These are phyloP conservation scores for Agastache rugosa DNA, from an alignment of 257 asterid species.

Conservation along the genomic window DNA sequence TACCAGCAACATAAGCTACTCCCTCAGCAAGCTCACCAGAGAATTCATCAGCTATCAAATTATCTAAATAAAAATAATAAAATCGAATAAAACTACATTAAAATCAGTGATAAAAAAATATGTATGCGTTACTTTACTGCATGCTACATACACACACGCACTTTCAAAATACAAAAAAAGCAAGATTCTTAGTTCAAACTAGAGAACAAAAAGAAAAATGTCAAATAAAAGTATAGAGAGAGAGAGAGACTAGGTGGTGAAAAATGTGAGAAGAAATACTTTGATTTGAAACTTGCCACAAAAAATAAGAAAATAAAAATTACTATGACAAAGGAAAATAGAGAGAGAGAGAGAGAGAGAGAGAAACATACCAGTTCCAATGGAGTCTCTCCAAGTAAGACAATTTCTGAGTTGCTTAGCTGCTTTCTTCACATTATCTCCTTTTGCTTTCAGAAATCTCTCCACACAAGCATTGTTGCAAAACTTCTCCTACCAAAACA, in stretches of 20 bases:
- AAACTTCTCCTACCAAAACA: constrained; percentile 71
- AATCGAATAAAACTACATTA: background rate
- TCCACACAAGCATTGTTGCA: constrained; percentile 78
- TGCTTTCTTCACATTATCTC: constrained; percentile 87
- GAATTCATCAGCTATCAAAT: constrained; percentile 93
- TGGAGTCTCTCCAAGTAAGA: constrained; percentile 89
- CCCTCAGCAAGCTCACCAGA: constrained; percentile 97
- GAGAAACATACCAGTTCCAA: constrained; percentile 62
- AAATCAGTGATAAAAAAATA: constrained; percentile 32
- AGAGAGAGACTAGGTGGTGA: constrained; percentile 12
- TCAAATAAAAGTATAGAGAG: constrained; percentile 27
- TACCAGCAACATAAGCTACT: constrained; percentile 91
- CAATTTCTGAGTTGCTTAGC: constrained; percentile 76
- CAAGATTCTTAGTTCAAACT: constrained; percentile 50
- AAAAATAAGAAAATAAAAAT: background rate
- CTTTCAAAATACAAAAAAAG: constrained; percentile 32
- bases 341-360: background rate
- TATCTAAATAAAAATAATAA: constrained; percentile 52
- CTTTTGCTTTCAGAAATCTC: constrained; percentile 80
- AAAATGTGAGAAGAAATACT: background rate
- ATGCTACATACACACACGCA: constrained; percentile 20
- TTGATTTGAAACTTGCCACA: constrained; percentile 12
- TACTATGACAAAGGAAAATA: background rate
- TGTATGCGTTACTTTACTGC: constrained; percentile 14
- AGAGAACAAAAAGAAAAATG: constrained; percentile 41